A percentile compares a stretch with the other conserved stretches of the same genome.
phyloP scores from a whole-genome alignment of 2,329 filamentous ascomycete species.

The Xylariaceae sp. region DNA sequence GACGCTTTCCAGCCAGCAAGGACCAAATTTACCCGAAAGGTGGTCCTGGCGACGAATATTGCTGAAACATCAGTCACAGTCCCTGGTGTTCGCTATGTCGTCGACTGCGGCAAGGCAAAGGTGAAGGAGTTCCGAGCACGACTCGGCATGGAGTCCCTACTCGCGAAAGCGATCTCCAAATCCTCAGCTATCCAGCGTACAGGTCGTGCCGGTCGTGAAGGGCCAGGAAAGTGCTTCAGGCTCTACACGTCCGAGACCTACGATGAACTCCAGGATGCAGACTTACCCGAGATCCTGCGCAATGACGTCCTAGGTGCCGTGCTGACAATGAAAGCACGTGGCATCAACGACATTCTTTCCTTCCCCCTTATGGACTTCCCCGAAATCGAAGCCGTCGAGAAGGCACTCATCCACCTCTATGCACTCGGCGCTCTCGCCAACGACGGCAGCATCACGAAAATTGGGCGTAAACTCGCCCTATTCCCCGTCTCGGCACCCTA shows the following conservation, averaged over 20 bases:
- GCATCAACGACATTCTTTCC: slow-evolving; percentile 70
- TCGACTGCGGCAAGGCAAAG: slow-evolving; percentile 92
- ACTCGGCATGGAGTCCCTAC: slow-evolving; percentile 82
- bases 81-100: slow-evolving; percentile 81
- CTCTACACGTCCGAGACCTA: slow-evolving; percentile 82
- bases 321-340: slow-evolving; percentile 88
- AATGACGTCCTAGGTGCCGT: slow-evolving; percentile 83
- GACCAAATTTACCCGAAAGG: slow-evolving; percentile 70
- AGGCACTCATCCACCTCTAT: slow-evolving; percentile 74
- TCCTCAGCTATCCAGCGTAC: slow-evolving; percentile 89
- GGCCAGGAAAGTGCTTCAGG: slow-evolving; percentile 80
- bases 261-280: slow-evolving; percentile 62
- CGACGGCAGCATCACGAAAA: slow-evolving; percentile 64
- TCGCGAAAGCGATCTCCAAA: slow-evolving; percentile 86
- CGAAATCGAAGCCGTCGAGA: slow-evolving; percentile 69
- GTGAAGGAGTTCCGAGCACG: slow-evolving; percentile 83
- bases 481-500: slow-evolving; percentile 79
- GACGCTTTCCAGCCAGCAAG: slow-evolving; percentile 74
- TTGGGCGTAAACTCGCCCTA: slow-evolving; percentile 71
- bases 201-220: slow-evolving; percentile 90
- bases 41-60: slow-evolving; percentile 93
- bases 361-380: slow-evolving; percentile 87
- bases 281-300: slow-evolving; percentile 82
- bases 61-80: slow-evolving; percentile 98
- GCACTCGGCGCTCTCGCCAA: slow-evolving; percentile 71